These are phyloP conservation scores for Colletotrichum lupini DNA, from an alignment of 2,329 filamentous ascomycete species.

Conservation along the genomic window DNA sequence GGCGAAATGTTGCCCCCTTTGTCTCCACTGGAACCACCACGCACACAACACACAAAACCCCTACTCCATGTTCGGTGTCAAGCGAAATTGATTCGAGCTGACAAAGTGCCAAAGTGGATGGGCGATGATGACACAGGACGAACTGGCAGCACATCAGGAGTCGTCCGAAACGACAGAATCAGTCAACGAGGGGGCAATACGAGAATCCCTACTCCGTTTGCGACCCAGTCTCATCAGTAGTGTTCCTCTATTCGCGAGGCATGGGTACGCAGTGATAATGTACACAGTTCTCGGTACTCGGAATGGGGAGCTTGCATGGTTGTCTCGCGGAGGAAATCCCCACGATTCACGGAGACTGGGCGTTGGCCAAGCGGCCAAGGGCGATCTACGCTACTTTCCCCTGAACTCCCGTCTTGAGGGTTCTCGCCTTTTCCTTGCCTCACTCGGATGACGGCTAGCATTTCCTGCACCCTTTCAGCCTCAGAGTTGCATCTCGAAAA, in stretches of 20 bases:
- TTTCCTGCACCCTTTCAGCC: background rate
- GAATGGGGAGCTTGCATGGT: background rate
- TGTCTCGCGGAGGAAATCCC: background rate
- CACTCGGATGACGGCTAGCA: background rate
- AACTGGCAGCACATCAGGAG: background rate
- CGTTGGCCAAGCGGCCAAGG: background rate
- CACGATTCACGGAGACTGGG: background rate
- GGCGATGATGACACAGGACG: background rate
- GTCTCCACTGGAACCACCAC: background rate
- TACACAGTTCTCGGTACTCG: background rate
- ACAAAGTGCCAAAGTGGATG: background rate
- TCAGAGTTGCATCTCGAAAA: background rate
- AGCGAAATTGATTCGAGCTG: conserved; percentile 18
- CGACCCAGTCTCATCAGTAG: background rate
- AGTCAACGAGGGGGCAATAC: background rate
- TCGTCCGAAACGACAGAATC: background rate
- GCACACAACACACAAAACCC: too few species aligned
- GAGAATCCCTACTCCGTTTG: background rate
- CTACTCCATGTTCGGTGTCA: background rate
- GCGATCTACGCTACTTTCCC: background rate
- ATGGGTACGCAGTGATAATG: too few species aligned
- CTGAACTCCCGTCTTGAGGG: background rate
- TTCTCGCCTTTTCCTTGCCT: background rate
- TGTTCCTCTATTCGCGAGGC: background rate
- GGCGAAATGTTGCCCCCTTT: background rate